phyloP scores from a whole-genome alignment of 176 grass and related monocot genomes.

The Tillandsia fasciculata region DNA sequence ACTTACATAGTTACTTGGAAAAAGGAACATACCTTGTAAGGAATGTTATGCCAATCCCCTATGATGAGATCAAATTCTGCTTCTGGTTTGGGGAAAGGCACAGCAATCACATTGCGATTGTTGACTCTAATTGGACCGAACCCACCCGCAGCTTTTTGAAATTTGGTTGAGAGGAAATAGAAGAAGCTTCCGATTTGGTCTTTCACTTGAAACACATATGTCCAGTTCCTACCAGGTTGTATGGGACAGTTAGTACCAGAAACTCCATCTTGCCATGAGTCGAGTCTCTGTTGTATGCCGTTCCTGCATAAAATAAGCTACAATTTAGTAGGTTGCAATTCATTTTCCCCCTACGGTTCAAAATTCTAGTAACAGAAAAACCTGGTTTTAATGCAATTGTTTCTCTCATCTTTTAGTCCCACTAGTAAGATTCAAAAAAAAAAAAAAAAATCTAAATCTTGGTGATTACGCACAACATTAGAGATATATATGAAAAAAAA shows the following conservation, averaged over 20 bases:
- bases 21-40: slow-evolving; percentile 1
- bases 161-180: slow-evolving; percentile 7
- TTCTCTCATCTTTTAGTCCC: no score
- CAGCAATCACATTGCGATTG: neutral
- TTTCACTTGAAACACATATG: slow-evolving; percentile 7
- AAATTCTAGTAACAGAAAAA: no score
- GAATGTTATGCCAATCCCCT: slow-evolving; percentile 2
- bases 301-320: slow-evolving; percentile 5
- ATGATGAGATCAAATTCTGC: slow-evolving; percentile 6
- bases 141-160: slow-evolving; percentile 9
- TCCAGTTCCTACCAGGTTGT: neutral
- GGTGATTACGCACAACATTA: no score
- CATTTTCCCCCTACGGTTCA: neutral
- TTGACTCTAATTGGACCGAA: slow-evolving; percentile 1
- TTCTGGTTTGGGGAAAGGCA: slow-evolving; percentile 7
- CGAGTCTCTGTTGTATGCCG: slow-evolving; percentile 11
- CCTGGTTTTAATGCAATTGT: no score
- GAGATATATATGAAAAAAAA: no score
- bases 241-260: slow-evolving; percentile 18
- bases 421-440: no score
- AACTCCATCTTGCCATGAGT: slow-evolving; percentile 22
- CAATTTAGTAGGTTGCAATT: neutral
- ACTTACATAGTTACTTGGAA: neutral
- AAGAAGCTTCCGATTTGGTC: slow-evolving; percentile 20
- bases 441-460: no score